Evolutionary conservation across 1,284 basidiomycete species (phyloP).

Genomic region (Amylostereum chailletii): DNA sequence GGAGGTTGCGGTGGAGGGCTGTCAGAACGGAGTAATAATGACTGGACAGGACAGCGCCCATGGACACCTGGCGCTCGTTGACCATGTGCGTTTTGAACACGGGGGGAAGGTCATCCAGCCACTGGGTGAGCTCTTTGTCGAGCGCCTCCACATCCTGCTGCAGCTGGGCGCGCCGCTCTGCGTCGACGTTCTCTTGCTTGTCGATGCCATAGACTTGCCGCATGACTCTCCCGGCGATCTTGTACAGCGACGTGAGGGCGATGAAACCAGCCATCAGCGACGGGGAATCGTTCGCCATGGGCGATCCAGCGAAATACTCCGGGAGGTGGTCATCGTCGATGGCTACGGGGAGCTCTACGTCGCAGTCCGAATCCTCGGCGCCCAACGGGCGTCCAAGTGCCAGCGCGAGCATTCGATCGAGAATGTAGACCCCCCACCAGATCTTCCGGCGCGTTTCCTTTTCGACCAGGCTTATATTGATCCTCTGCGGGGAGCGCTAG

Average conservation of each 20-base stretch:
- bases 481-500: conserved; percentile 73
- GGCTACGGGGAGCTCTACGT: conserved; percentile 72
- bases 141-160: conserved; percentile 69
- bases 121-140: conserved; percentile 67
- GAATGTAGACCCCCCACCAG: conserved; percentile 85
- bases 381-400: conserved; percentile 78
- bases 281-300: conserved; percentile 43
- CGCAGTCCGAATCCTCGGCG: conserved; percentile 73
- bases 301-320: conserved; percentile 60
- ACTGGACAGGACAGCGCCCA: conserved; percentile 83
- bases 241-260: conserved; percentile 68
- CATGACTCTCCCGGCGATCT: conserved; percentile 77
- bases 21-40: conserved; percentile 86
- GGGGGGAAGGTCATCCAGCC: conserved; percentile 71
- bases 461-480: conserved; percentile 62
- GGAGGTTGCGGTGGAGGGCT: conserved; percentile 82
- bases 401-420: conserved; percentile 85
- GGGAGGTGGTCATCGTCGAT: conserved; percentile 72
- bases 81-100: conserved; percentile 65
- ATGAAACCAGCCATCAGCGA: conserved; percentile 77
- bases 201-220: conserved; percentile 75
- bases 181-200: conserved; percentile 63
- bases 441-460: conserved; percentile 84
- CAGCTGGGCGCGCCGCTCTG: conserved; percentile 63
- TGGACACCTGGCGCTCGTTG: conserved; percentile 72